phyloP scores from a whole-genome alignment of 1,284 basidiomycete species.

The Athelia sp. region DNA sequence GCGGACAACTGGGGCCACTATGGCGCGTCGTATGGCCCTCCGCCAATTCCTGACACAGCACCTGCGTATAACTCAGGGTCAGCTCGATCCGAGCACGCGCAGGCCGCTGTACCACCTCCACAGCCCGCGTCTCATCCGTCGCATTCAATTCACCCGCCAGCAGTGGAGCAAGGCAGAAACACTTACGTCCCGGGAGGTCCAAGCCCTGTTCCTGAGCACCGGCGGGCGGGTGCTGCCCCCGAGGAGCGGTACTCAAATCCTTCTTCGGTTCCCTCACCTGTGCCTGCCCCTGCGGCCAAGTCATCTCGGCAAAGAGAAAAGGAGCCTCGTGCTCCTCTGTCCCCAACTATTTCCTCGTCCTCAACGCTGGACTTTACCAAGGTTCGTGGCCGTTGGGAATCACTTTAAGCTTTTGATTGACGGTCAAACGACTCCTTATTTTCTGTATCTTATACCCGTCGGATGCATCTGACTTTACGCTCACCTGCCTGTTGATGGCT shows the following conservation, averaged over 20 bases:
- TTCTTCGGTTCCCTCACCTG: constrained; percentile 20
- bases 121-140: constrained; percentile 22
- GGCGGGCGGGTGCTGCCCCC: constrained; percentile 16
- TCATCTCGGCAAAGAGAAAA: constrained; percentile 30
- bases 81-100: constrained; percentile 25
- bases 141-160: constrained; percentile 18
- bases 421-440: constrained; percentile 3
- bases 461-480: constrained; percentile 12
- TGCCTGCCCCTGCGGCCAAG: constrained; percentile 15
- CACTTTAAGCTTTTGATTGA: neutral
- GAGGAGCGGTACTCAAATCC: constrained; percentile 25
- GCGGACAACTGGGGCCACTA: constrained; percentile 27
- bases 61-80: constrained; percentile 26
- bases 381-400: constrained; percentile 24
- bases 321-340: constrained; percentile 21
- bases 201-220: neutral
- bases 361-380: constrained; percentile 46
- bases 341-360: constrained; percentile 8
- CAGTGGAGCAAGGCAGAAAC: constrained; percentile 2
- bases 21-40: constrained; percentile 16
- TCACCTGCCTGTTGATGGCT: constrained; percentile 5
- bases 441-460: neutral
- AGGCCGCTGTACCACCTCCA: constrained; percentile 18
- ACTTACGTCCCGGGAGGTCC: neutral
- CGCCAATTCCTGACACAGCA: constrained; percentile 24